Percentiles rank a stretch among this genome's conserved stretches.
Evolutionary conservation across 2,329 filamentous ascomycete species (phyloP).

Genomic region (Colletotrichum viniferum): DNA sequence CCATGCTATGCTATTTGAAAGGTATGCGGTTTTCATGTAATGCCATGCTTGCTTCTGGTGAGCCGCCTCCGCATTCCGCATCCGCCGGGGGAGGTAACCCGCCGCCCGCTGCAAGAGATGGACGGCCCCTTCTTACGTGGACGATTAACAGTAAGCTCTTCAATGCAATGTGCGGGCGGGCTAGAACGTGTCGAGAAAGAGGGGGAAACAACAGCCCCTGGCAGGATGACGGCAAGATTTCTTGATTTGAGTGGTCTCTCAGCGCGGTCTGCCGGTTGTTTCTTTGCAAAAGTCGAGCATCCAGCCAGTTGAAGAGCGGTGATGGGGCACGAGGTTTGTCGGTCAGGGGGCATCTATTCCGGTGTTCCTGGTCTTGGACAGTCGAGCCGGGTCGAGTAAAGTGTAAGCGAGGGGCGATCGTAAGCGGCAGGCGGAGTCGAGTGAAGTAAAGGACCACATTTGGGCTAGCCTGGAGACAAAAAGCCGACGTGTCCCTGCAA

Average conservation of each 20-base stretch:
- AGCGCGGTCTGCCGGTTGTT: constrained; percentile 1
- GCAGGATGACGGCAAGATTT: background rate
- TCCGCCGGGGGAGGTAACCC: background rate
- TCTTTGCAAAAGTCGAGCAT: background rate
- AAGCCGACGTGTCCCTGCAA: background rate
- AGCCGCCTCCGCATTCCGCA: background rate
- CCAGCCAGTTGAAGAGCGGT: constrained; percentile 5
- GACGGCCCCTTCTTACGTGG: background rate
- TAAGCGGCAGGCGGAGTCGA: constrained; percentile 16
- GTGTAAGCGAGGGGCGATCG: constrained; percentile 7
- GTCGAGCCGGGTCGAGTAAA: constrained; percentile 9
- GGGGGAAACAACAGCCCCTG: background rate
- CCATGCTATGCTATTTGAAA: background rate
- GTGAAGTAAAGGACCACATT: background rate
- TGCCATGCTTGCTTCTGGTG: background rate
- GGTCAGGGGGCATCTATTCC: constrained; percentile 8
- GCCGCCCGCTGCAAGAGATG: background rate
- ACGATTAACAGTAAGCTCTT: background rate
- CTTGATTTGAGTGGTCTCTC: background rate
- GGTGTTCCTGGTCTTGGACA: background rate
- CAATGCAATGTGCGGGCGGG: background rate
- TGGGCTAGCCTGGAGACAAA: background rate
- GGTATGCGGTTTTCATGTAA: background rate
- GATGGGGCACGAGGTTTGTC: constrained; percentile 3
- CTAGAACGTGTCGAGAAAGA: background rate